A percentile compares a stretch with the other conserved stretches of the same genome.
Evolutionary conservation across 2,329 filamentous ascomycete species (phyloP).

Genomic region (Leptodontidium sp.): DNA sequence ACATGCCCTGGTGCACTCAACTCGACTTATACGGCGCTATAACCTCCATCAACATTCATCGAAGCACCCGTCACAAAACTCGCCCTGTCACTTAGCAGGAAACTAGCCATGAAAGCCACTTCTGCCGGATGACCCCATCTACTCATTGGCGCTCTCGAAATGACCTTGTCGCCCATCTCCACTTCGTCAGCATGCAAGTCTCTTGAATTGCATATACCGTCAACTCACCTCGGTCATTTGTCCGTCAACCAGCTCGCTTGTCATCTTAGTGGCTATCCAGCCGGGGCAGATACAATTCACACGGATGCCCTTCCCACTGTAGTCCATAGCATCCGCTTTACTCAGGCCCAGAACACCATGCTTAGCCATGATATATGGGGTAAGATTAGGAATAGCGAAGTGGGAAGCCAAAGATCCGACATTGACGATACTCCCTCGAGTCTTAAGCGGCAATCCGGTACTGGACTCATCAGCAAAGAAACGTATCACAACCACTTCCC

Average conservation of each 20-base stretch:
- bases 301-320: slow-evolving; percentile 34
- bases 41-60: slow-evolving; percentile 39
- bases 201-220: neutral
- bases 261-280: slow-evolving; percentile 37
- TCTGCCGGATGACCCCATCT: slow-evolving; percentile 35
- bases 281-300: slow-evolving; percentile 41
- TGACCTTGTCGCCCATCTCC: slow-evolving; percentile 22
- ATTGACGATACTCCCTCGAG: slow-evolving; percentile 46
- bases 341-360: slow-evolving; percentile 47
- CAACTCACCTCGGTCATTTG: slow-evolving; percentile 25
- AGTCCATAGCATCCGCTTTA: slow-evolving; percentile 45
- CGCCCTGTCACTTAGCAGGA: slow-evolving; percentile 40
- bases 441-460: slow-evolving; percentile 36
- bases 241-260: neutral
- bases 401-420: slow-evolving; percentile 32
- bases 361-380: slow-evolving; percentile 38
- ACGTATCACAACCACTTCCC: neutral
- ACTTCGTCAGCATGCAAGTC: slow-evolving; percentile 12
- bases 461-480: slow-evolving; percentile 20
- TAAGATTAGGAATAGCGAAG: slow-evolving; percentile 17
- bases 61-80: slow-evolving; percentile 37
- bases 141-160: slow-evolving; percentile 30
- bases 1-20: neutral
- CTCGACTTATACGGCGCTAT: slow-evolving; percentile 18
- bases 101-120: slow-evolving; percentile 36